These are phyloP conservation scores for Iberis amara DNA, from an alignment of 441 rosid species.

Conservation along the genomic window DNA sequence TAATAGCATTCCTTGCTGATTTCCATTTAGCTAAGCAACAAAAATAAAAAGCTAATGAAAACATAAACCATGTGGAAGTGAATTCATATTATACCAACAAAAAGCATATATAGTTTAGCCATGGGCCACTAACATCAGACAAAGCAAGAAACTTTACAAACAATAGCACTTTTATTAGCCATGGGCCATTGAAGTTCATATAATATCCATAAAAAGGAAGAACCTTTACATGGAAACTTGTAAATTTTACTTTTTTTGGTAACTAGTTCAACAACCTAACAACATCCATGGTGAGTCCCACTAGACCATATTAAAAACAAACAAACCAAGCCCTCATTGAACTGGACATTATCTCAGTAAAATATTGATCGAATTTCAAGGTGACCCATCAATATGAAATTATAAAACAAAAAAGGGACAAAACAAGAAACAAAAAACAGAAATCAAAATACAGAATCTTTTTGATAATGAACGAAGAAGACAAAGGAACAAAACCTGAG, in stretches of 20 bases:
- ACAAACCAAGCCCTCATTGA: constrained; percentile 11
- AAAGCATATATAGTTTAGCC: neutral
- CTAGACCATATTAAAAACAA: neutral
- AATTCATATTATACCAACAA: constrained; percentile 1
- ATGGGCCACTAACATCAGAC: constrained; percentile 14
- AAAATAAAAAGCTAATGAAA: neutral
- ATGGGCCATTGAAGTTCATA: constrained; percentile 15
- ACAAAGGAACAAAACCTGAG: constrained; percentile 57
- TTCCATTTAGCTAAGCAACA: constrained; percentile 34
- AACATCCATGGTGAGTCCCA: no score
- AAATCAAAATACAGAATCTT: constrained; percentile 30
- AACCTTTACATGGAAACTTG: constrained; percentile 8
- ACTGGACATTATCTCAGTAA: constrained; percentile 11
- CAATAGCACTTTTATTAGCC: neutral
- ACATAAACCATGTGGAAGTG: neutral
- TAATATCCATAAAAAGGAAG: constrained; percentile 3
- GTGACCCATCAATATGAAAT: constrained; percentile 30
- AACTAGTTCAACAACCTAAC: constrained; percentile 13
- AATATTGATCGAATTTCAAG: constrained; percentile 28
- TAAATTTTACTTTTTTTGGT: neutral
- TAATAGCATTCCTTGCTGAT: constrained; percentile 40
- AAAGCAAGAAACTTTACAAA: constrained; percentile 18
- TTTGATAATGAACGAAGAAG: constrained; percentile 28
- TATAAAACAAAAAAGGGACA: constrained; percentile 24
- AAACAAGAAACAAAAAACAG: constrained; percentile 28